Evolutionary conservation across 1,284 basidiomycete species (phyloP).

Genomic region (Ganoderma leucocontextum): DNA sequence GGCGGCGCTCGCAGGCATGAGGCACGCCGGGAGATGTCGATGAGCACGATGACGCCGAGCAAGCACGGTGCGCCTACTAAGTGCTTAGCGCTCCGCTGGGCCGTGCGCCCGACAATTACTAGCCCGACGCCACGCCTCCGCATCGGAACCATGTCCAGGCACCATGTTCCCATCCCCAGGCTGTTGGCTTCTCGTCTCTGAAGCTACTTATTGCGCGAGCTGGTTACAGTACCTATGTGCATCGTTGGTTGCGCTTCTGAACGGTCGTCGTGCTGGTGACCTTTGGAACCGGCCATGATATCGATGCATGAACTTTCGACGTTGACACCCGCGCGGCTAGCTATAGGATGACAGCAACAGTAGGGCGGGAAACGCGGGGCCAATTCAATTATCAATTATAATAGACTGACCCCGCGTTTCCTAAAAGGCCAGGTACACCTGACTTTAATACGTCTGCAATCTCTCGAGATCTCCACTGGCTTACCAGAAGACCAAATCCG

Average conservation of each 20-base stretch:
- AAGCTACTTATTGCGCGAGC: background rate
- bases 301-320: background rate
- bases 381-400: conserved; percentile 5
- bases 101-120: conserved; percentile 3
- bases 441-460: background rate
- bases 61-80: background rate
- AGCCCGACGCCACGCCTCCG: background rate
- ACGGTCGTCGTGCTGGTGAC: background rate
- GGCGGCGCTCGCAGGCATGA: conserved; percentile 2
- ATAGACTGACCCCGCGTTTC: background rate
- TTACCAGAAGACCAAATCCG: background rate
- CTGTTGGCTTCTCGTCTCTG: too few species aligned
- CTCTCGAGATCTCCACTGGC: background rate
- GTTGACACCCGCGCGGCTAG: background rate
- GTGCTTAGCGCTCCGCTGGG: background rate
- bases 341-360: background rate
- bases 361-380: conserved; percentile 2
- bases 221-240: too few species aligned
- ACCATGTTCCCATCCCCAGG: background rate
- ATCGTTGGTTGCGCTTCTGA: background rate
- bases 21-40: background rate
- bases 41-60: background rate
- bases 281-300: background rate
- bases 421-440: background rate
- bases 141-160: background rate